Conservation (phyloP, 768 basidiomycete species). For the Chlorophyllum brunneum region DNA sequence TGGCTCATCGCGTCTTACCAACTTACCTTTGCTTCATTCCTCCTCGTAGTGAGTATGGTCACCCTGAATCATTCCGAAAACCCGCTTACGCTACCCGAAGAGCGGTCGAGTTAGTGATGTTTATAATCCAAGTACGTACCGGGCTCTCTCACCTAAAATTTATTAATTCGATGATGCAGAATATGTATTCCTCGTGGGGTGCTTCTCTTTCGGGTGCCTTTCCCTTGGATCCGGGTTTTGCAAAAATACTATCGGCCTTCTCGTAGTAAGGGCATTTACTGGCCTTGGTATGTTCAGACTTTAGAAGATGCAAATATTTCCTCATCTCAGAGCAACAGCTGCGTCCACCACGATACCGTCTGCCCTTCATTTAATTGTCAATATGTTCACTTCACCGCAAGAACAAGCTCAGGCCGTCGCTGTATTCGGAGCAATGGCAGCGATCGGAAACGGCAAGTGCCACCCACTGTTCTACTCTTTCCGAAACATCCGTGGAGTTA, state of each 20-base stretch:
- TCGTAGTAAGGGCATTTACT: constrained; percentile 43
- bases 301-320: too few relatives aligned
- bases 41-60: background rate
- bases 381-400: constrained; percentile 39
- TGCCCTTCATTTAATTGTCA: constrained; percentile 40
- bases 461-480: background rate
- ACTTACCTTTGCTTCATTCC: constrained; percentile 1
- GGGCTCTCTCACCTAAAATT: background rate
- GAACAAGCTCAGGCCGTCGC: constrained; percentile 43
- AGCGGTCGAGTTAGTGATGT: background rate
- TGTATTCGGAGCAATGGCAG: constrained; percentile 40
- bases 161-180: background rate
- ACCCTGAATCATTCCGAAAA: background rate
- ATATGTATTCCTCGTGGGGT: background rate
- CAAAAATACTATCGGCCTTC: constrained; percentile 37
- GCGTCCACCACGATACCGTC: constrained; percentile 45
- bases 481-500: background rate
- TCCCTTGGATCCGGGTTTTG: constrained; percentile 39
- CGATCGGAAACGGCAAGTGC: constrained; percentile 37
- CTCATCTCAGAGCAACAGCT: constrained; percentile 19
- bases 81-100: background rate
- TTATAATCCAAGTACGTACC: background rate
- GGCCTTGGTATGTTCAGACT: constrained; percentile 32
- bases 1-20: background rate
- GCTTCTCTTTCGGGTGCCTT: constrained; percentile 29